Conservation (phyloP, 2,329 filamentous ascomycete species). For the Xylaria sp. region DNA sequence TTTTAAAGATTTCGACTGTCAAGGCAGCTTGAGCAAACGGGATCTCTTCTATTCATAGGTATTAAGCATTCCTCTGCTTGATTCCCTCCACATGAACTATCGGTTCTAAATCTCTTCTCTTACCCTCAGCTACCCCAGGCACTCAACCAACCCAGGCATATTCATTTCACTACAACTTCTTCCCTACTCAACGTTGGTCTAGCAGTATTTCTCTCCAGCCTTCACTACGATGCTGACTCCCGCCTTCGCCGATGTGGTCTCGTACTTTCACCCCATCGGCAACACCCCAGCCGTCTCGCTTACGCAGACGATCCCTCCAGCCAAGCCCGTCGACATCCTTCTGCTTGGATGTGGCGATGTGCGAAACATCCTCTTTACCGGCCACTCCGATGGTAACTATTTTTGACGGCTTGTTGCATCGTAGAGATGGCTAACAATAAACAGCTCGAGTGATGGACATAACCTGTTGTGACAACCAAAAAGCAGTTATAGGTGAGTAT, state of each 20-base stretch:
- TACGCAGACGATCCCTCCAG: neutral
- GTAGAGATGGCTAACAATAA: neutral
- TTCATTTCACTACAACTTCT: neutral
- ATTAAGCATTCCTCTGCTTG: neutral
- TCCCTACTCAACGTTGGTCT: neutral
- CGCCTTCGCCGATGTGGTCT: neutral
- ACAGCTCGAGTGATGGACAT: neutral
- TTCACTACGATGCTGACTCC: constrained; percentile 34
- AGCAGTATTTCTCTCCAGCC: neutral
- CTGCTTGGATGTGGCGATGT: constrained; percentile 1
- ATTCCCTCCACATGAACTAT: neutral
- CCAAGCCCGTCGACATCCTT: neutral
- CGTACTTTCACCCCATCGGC: neutral
- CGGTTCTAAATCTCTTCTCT: neutral
- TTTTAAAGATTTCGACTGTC: neutral
- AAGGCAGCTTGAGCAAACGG: neutral
- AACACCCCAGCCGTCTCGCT: neutral
- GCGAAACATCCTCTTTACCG: neutral
- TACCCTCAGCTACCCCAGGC: neutral
- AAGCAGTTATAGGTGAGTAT: neutral
- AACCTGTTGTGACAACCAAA: neutral
- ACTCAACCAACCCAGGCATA: neutral
- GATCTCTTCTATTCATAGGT: neutral
- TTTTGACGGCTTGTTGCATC: neutral
- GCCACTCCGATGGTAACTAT: neutral